Conservation (phyloP, 768 basidiomycete species). For the Mycena leptocephala region DNA sequence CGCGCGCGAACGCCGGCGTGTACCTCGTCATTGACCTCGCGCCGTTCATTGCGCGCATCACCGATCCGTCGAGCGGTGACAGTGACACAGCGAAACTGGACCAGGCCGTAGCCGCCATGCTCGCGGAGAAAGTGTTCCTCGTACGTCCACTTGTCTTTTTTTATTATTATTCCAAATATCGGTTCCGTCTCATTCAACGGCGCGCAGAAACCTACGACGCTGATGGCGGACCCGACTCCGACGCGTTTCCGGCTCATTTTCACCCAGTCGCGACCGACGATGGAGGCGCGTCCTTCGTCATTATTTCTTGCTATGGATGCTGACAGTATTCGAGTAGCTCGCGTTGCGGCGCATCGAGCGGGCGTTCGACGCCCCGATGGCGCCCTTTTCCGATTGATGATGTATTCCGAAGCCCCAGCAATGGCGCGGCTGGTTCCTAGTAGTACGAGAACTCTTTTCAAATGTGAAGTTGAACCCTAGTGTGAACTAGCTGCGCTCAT, state of each 20-base stretch:
- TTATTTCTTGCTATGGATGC: neutral
- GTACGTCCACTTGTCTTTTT: too few relatives aligned
- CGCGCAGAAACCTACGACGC: constrained; percentile 29
- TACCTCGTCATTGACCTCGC: constrained; percentile 32
- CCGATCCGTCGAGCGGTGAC: neutral
- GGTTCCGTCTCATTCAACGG: too few relatives aligned
- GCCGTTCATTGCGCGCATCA: constrained; percentile 29
- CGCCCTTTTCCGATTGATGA: constrained; percentile 6
- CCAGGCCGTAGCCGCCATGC: constrained; percentile 24
- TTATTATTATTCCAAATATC: too few relatives aligned
- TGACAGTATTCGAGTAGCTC: neutral
- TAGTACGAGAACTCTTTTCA: too few relatives aligned
- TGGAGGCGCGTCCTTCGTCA: neutral
- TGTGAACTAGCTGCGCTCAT: too few relatives aligned
- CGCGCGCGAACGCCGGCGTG: constrained; percentile 30
- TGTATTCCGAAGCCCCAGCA: too few relatives aligned
- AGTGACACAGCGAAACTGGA: constrained; percentile 14
- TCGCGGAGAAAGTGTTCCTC: constrained; percentile 26
- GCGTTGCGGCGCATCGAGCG: constrained; percentile 26
- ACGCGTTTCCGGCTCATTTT: constrained; percentile 33
- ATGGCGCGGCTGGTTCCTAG: too few relatives aligned
- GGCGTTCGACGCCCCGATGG: constrained; percentile 15
- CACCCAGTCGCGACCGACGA: constrained; percentile 16
- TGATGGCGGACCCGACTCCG: constrained; percentile 33
- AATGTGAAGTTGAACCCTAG: too few relatives aligned